These are phyloP conservation scores for Phanerochaete carnosa DNA, from an alignment of 768 basidiomycete species.

Conservation along the genomic window DNA sequence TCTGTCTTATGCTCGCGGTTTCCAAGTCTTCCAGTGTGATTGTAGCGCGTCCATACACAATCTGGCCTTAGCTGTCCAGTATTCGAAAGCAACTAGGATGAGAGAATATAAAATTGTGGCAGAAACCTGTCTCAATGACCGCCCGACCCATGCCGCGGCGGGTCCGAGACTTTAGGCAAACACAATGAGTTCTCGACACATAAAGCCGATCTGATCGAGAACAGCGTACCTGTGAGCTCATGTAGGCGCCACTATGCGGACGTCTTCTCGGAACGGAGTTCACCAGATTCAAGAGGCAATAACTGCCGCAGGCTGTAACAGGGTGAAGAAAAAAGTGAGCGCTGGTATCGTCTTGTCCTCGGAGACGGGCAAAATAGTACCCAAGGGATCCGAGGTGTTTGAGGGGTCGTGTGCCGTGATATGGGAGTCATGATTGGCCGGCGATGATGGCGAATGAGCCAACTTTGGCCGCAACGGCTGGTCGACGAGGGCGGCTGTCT, in stretches of 20 bases:
- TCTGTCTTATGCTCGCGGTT: background rate
- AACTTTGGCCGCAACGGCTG: no score
- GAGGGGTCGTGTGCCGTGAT: background rate
- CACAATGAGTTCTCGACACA: background rate
- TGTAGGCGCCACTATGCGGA: background rate
- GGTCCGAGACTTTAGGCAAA: background rate
- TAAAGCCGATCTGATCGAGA: background rate
- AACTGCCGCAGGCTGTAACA: no score
- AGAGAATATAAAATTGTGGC: no score
- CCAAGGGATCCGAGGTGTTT: background rate
- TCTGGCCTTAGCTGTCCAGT: no score
- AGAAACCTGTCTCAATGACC: background rate
- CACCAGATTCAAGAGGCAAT: no score
- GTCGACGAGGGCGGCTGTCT: no score
- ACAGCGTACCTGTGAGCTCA: background rate
- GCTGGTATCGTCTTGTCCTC: background rate
- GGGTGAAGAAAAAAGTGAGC: background rate
- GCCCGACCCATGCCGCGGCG: background rate
- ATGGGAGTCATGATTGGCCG: background rate
- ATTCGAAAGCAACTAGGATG: no score
- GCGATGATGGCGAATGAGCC: no score
- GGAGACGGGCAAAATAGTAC: background rate
- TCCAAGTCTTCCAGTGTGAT: background rate
- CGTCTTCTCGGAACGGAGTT: no score
- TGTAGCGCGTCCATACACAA: no score